Evolutionary conservation across 1,284 basidiomycete genomes (phyloP), one percentile per base, ranked within the genome.

Genomic region (Pterula multifida): DNA sequence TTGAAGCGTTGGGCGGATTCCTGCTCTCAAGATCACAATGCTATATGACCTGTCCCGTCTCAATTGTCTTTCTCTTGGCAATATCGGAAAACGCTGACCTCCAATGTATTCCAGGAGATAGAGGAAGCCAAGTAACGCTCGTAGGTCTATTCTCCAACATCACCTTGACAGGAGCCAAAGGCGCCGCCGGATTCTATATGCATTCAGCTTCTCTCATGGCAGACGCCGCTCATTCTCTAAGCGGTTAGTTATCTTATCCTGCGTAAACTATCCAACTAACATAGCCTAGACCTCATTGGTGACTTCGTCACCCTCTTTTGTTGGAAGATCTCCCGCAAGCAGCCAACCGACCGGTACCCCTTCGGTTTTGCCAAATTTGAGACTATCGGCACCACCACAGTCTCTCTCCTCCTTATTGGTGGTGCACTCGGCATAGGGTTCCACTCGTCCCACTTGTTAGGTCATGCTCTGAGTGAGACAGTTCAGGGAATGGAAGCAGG

Each of bases 351-450:
- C 56, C 71, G 66, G 53, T 95, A 92, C 62, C 92, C 91, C 0
- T 87, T 88, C 54, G 91, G 89, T 48, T 93, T 93, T 60, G 85
- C 86, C 56, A 98, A 97, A 67, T 94, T 92, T 58, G 94, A 98
- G 66, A 94, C 93, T 3, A 73, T 95, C 42, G 93, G 93, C 45
- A 93, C 91, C 9, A 79, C 88, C 4, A 80, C 85, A 25, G 85
- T 95, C 48, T 86, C 86, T 9, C 67, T 94, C 45, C 76, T 95
- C 48, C 76, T 95, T 56, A 75, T 81, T 54, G 85, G 87, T 3
- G 93, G 93, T 32, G 92, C 92, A 0, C 73, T 95, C 15, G 94
- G 92, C 32, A 94, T 98, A 52, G 93, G 90, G 2, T 76, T 94
- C 56, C 95, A 98, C 69, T 93, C 91, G 1, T 93, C 91, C 65